Evolutionary conservation across 257 asterid genomes (phyloP), one percentile per base, ranked within the genome.

Genomic region (Cynanchum wilfordii): DNA sequence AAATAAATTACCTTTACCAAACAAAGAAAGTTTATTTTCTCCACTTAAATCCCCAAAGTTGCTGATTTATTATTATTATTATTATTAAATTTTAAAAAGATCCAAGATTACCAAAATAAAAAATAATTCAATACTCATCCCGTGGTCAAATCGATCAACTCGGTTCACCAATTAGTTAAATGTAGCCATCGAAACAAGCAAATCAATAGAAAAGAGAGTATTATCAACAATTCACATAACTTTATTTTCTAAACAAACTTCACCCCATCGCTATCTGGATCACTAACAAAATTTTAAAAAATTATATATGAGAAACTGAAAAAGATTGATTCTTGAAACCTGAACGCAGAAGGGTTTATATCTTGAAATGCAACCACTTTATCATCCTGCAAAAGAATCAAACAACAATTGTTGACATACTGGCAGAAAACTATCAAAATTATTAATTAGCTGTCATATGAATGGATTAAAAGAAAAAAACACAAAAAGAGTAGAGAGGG

Each of bases 271-370:
- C 42, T 3, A 33, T 47, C 50, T 29, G 59, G 36, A 57, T 9
- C 25, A 68, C 62, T 68, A 68, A 40, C 10, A 12, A 9, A 44
- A 6, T 29, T 15, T 50, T 44, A 38, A n/a, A 20, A 20, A 55
- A 42, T 7, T 42, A 7, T 7, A 42, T 42, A 7, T 42, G 70
- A 52, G 49, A 42, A 56, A 74, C 36, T 62, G 66, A 59, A 59
- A 7, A 11, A 0, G 36, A 74, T 42, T 42, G 59, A 58, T 8
- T 13, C 29, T 22, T 49, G 20, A 69, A 72, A 88, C 93, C 95
- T 90, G 82, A 86, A 79, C 1, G 96, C 93, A 63, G 98, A 84
- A 59, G 97, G 96, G 59, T 85, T 88, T 75, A 90, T 90, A 71
- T 90, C 98, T 58, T 75, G 95, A 77, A 92, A 92, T 27, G 95